phyloP scores from a whole-genome alignment of 148 eudicot genomes.

The Cornus suecica region DNA sequence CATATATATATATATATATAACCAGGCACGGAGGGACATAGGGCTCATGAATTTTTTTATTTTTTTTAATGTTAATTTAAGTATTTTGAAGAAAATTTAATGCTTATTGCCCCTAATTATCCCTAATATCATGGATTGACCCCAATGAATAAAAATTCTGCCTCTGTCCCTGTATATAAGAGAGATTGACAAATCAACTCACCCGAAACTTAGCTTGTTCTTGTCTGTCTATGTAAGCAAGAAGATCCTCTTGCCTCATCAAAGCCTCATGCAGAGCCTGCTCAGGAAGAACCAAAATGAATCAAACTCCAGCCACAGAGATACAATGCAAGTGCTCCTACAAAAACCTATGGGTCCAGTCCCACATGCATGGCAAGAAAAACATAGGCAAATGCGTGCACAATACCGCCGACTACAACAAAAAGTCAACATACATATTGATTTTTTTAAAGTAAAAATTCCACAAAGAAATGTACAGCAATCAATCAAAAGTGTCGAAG shows the following conservation, averaged over 20 bases:
- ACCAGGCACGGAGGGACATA: no score
- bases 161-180: conserved; percentile 22
- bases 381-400: not conserved
- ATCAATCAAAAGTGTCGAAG: not conserved
- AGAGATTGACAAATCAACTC: conserved; percentile 20
- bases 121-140: no score
- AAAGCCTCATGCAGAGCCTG: conserved; percentile 65
- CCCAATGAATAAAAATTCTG: no score
- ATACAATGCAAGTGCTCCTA: not conserved
- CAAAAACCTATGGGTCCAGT: no score
- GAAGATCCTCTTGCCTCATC: conserved; percentile 90
- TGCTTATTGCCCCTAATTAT: no score
- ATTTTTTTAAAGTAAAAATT: not conserved
- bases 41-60: no score
- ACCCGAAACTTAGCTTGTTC: conserved; percentile 74
- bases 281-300: conserved; percentile 10
- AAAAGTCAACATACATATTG: not conserved
- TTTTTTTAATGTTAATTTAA: no score
- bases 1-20: no score
- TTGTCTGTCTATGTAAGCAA: conserved; percentile 89
- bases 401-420: not conserved
- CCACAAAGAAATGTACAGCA: not conserved
- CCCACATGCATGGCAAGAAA: not conserved
- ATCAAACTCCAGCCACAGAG: not conserved
- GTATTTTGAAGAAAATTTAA: no score